Evolutionary conservation across 2,329 filamentous ascomycete species (phyloP).

Genomic region (Stagonosporopsis rhizophila): DNA sequence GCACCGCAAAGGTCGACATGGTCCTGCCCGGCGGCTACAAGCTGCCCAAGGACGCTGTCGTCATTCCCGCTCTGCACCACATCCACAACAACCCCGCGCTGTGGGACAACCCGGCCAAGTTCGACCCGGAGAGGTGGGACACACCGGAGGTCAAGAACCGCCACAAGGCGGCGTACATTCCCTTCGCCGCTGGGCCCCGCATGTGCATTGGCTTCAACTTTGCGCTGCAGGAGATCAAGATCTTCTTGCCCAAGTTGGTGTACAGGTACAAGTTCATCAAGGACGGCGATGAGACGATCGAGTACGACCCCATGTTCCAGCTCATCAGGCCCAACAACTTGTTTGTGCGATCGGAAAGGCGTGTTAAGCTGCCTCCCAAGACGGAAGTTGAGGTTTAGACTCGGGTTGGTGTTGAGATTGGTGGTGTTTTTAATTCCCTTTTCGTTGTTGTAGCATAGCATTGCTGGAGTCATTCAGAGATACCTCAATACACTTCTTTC

Average conservation of each 20-base stretch:
- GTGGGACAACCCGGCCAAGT: slow-evolving; percentile 66
- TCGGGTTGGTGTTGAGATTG: background rate
- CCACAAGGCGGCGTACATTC: slow-evolving; percentile 60
- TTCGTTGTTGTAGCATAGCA: slow-evolving; percentile 11
- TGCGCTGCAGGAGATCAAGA: slow-evolving; percentile 66
- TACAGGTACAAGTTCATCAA: slow-evolving; percentile 64
- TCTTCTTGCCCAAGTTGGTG: slow-evolving; percentile 64
- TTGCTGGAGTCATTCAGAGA: slow-evolving; percentile 13
- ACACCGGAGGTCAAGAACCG: slow-evolving; percentile 26
- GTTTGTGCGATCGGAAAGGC: slow-evolving; percentile 59
- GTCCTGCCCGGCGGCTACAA: slow-evolving; percentile 67
- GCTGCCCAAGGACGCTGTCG: slow-evolving; percentile 59
- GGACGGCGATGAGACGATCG: slow-evolving; percentile 60
- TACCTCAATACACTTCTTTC: slow-evolving; percentile 13
- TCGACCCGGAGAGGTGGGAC: slow-evolving; percentile 59
- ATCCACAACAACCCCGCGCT: slow-evolving; percentile 60
- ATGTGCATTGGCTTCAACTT: slow-evolving; percentile 72
- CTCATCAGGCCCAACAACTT: slow-evolving; percentile 64
- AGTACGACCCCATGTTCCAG: slow-evolving; percentile 68
- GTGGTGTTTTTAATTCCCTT: background rate
- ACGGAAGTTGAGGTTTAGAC: slow-evolving; percentile 15
- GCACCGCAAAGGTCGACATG: slow-evolving; percentile 63
- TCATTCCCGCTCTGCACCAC: slow-evolving; percentile 59
- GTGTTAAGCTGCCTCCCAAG: slow-evolving; percentile 57
- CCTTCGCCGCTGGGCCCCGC: slow-evolving; percentile 64